A percentile compares a stretch with the other conserved stretches of the same genome.
Conservation (phyloP, 1,284 basidiomycete species). For the Rhodotorula sp. region DNA sequence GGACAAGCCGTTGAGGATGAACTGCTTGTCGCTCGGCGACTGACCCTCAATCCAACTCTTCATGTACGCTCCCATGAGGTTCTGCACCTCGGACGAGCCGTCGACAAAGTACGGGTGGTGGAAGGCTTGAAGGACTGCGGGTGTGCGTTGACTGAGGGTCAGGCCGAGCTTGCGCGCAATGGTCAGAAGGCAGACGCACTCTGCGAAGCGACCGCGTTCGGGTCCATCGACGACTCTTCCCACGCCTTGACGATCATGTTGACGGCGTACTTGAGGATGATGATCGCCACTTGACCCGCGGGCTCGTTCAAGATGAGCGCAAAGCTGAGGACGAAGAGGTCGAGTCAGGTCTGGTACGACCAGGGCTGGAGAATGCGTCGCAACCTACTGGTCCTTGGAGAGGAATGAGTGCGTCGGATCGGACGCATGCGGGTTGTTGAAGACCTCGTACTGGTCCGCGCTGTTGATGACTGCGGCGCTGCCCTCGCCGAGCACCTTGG, state of each 20-base stretch:
- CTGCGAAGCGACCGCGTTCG: conserved; percentile 54
- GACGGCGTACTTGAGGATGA: conserved; percentile 60
- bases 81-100: conserved; percentile 66
- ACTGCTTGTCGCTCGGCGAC: conserved; percentile 39
- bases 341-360: neutral
- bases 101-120: conserved; percentile 75
- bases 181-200: neutral
- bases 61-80: conserved; percentile 68
- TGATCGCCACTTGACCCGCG: conserved; percentile 48
- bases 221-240: conserved; percentile 56
- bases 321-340: conserved; percentile 20
- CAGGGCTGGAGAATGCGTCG: neutral
- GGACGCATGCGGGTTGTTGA: conserved; percentile 46
- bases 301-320: conserved; percentile 44
- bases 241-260: conserved; percentile 75
- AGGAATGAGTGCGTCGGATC: conserved; percentile 48
- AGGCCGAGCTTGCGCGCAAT: neutral
- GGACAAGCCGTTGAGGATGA: conserved; percentile 45
- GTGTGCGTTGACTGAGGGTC: neutral
- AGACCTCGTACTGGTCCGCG: conserved; percentile 38
- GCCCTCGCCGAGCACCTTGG: conserved; percentile 46
- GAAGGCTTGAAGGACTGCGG: conserved; percentile 64
- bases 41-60: conserved; percentile 59
- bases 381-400: conserved; percentile 40
- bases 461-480: conserved; percentile 47